Conservation (phyloP, 2,329 filamentous ascomycete genomes). For the Pestalotiopsis sp. region DNA sequence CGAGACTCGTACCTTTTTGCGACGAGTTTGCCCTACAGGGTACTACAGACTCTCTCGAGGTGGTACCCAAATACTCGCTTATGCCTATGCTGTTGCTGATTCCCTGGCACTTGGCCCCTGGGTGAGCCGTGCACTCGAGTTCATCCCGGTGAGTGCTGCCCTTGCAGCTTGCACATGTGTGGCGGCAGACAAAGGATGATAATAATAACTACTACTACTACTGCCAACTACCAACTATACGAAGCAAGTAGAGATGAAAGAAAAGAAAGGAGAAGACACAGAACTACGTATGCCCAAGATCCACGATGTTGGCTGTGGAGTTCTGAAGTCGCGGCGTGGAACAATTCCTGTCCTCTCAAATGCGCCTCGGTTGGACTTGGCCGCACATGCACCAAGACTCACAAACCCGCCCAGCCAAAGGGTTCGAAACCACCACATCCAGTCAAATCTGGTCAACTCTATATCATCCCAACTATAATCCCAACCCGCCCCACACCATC, state of each 20-base stretch:
- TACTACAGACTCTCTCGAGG: not conserved
- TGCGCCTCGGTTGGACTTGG: not conserved
- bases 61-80: not conserved
- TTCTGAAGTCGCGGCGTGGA: not conserved
- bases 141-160: not conserved
- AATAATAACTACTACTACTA: not conserved
- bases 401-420: conserved; percentile 1
- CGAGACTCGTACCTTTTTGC: conserved; percentile 7
- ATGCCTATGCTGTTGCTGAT: not conserved
- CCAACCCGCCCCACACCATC: conserved; percentile 16
- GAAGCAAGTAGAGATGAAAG: not conserved
- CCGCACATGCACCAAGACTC: not conserved
- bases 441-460: conserved; percentile 13
- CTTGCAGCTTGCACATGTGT: conserved; percentile 10
- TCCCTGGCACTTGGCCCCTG: not conserved
- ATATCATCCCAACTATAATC: conserved; percentile 14
- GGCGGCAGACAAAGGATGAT: not conserved
- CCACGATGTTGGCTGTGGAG: not conserved
- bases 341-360: not conserved
- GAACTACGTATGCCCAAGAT: not conserved
- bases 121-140: conserved; percentile 8
- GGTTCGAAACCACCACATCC: conserved; percentile 8
- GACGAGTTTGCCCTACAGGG: not conserved
- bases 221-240: not conserved
- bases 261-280: not conserved